These are phyloP conservation scores for Aspergillus fischeri DNA, from an alignment of 2,329 filamentous ascomycete species.

Conservation along the genomic window DNA sequence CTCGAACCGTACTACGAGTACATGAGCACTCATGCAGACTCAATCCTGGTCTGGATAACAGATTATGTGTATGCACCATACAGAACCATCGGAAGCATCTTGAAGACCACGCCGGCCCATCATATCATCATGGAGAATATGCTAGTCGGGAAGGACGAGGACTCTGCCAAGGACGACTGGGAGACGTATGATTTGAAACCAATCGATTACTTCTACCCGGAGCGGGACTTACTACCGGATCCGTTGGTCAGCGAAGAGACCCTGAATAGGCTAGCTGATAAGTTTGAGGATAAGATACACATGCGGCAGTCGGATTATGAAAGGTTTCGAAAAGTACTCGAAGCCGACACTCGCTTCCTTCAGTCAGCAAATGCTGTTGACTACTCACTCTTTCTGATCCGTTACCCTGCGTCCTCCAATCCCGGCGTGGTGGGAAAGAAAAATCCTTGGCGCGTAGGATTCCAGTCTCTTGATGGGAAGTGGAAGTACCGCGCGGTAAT, in stretches of 20 bases:
- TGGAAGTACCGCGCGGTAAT: conserved; percentile 65
- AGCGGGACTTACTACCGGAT: conserved; percentile 65
- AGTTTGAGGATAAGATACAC: conserved; percentile 63
- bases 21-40: conserved; percentile 57
- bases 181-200: conserved; percentile 73
- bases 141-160: conserved; percentile 55
- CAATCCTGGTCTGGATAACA: conserved; percentile 66
- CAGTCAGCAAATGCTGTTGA: conserved; percentile 64
- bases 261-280: conserved; percentile 62
- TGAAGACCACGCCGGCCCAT: conserved; percentile 62
- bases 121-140: conserved; percentile 78
- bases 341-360: conserved; percentile 61
- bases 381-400: conserved; percentile 69
- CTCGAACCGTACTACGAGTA: conserved; percentile 62
- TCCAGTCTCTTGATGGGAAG: conserved; percentile 58
- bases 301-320: conserved; percentile 54
- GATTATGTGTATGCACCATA: conserved; percentile 61
- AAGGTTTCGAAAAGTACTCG: conserved; percentile 52
- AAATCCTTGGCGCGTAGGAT: conserved; percentile 57
- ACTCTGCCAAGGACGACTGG: conserved; percentile 50
- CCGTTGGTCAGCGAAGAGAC: conserved; percentile 60
- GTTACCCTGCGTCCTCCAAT: conserved; percentile 45
- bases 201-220: conserved; percentile 69
- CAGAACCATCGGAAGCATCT: conserved; percentile 54
- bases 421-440: conserved; percentile 28